phyloP scores from a whole-genome alignment of 164 flowering plant species.

The Protea cynaroides region DNA sequence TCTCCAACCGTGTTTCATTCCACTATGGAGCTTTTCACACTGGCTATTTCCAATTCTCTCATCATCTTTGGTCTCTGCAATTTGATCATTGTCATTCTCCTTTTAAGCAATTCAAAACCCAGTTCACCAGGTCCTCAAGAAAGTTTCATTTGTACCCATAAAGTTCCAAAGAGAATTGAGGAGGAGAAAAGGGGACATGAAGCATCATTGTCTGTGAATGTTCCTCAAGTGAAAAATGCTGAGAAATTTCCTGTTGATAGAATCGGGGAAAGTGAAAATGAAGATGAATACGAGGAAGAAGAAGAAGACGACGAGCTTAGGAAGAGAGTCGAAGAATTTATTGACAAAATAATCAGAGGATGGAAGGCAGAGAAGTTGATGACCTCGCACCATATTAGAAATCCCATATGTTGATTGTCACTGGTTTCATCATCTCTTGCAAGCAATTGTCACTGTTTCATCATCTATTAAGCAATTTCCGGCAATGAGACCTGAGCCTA shows the following conservation, averaged over 20 bases:
- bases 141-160: neutral
- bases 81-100: constrained; percentile 40
- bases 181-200: neutral
- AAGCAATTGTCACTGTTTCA: too few relatives aligned
- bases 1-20: constrained; percentile 25
- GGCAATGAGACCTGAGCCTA: too few relatives aligned
- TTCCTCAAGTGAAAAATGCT: too few relatives aligned
- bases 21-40: constrained; percentile 25
- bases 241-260: too few relatives aligned
- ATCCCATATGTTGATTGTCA: too few relatives aligned
- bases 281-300: neutral
- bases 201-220: constrained; percentile 8
- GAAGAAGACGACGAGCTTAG: constrained; percentile 32
- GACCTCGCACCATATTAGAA: neutral
- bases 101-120: constrained; percentile 26
- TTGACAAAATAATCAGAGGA: constrained; percentile 25
- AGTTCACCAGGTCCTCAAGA: constrained; percentile 12
- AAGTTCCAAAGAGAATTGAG: constrained; percentile 1
- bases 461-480: too few relatives aligned
- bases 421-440: too few relatives aligned
- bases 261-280: too few relatives aligned
- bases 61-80: constrained; percentile 48
- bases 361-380: constrained; percentile 27
- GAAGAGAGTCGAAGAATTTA: constrained; percentile 40
- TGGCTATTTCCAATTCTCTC: constrained; percentile 34